Conservation (phyloP, 208 protist species). For the Acanthamoeba polyphaga region DNA sequence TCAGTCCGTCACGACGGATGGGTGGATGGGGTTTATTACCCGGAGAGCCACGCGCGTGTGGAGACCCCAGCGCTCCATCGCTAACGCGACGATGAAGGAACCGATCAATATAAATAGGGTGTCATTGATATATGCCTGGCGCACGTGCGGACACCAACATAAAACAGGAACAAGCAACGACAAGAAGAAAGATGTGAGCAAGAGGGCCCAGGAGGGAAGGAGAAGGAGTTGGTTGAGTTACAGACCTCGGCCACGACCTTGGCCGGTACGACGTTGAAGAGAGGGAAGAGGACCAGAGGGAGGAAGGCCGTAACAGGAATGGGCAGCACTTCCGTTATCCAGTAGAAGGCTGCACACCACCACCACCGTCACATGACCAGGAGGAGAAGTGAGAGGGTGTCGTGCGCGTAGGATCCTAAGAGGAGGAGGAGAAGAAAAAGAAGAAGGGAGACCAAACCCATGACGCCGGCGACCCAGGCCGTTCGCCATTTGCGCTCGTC, state of each 20-base stretch:
- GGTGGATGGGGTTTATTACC: not conserved
- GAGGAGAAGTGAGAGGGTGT: not conserved
- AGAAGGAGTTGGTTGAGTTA: not conserved
- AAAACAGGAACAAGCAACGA: not conserved
- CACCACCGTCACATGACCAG: not conserved
- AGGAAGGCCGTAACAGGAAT: conserved; percentile 51
- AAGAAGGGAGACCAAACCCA: conserved; percentile 16
- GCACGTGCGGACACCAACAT: not conserved
- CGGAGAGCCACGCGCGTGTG: conserved; percentile 32
- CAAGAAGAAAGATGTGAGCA: not conserved
- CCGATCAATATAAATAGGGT: conserved; percentile 57
- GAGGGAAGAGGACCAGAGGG: conserved; percentile 39
- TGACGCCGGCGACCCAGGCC: conserved; percentile 36
- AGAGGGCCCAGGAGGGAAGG: not conserved
- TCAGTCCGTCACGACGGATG: not conserved
- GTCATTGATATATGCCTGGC: conserved; percentile 47
- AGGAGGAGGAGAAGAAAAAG: not conserved
- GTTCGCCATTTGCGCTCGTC: conserved; percentile 58
- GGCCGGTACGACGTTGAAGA: conserved; percentile 34
- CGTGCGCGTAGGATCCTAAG: not conserved
- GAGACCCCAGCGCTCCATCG: conserved; percentile 65
- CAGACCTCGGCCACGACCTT: not conserved
- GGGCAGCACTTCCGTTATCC: conserved; percentile 69
- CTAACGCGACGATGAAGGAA: conserved; percentile 68
- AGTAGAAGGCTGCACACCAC: conserved; percentile 61